These are phyloP conservation scores for Tetragonia tetragonoides DNA, from an alignment of 148 eudicot species.

Conservation along the genomic window DNA sequence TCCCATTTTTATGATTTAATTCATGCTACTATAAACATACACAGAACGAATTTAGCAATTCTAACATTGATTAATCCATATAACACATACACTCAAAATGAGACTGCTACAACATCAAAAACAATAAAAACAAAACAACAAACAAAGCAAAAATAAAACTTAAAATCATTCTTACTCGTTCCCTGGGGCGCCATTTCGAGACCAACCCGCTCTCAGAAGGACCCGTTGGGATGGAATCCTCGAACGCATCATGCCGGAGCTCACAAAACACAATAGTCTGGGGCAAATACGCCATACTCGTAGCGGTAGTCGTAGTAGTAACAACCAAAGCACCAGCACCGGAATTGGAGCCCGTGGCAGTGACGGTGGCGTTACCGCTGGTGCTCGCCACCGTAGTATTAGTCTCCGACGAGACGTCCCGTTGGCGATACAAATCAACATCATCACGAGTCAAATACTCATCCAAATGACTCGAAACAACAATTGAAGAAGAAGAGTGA, in stretches of 20 bases:
- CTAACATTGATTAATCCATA: background rate
- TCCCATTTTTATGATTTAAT: too few species aligned
- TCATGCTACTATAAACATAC: background rate
- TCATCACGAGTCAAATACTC: slow-evolving; percentile 34
- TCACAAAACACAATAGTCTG: slow-evolving; percentile 72
- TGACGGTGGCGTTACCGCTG: slow-evolving; percentile 23
- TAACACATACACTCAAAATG: background rate
- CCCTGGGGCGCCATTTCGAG: slow-evolving; percentile 81
- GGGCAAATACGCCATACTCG: slow-evolving; percentile 78
- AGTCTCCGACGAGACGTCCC: slow-evolving; percentile 33
- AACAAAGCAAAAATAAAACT: background rate
- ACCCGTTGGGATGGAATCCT: slow-evolving; percentile 55
- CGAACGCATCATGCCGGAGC: slow-evolving; percentile 75
- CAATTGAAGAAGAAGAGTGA: slow-evolving; percentile 45
- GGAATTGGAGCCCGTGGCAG: background rate
- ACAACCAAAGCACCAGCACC: background rate
- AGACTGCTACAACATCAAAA: background rate
- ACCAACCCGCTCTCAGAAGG: slow-evolving; percentile 78
- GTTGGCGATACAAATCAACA: slow-evolving; percentile 28
- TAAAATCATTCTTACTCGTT: slow-evolving; percentile 51
- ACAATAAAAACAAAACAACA: background rate
- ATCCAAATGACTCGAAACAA: slow-evolving; percentile 46
- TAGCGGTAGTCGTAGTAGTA: slow-evolving; percentile 25
- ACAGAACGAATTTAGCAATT: background rate
- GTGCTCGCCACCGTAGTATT: slow-evolving; percentile 28